These are phyloP conservation scores for Hirschioporus abietinus DNA, from an alignment of 768 basidiomycete species.

Conservation along the genomic window DNA sequence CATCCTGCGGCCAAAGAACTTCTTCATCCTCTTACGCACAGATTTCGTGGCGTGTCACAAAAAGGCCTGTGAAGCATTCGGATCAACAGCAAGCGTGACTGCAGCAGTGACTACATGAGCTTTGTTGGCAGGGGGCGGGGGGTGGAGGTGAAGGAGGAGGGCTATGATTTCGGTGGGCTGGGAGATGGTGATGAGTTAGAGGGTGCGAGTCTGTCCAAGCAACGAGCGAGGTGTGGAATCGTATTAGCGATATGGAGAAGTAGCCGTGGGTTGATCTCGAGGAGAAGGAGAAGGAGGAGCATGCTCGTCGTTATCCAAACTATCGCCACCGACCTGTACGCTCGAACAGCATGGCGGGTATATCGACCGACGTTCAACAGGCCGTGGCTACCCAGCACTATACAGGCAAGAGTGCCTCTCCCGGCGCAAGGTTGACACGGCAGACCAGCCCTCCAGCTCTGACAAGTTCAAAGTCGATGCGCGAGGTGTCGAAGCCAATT, in stretches of 20 bases:
- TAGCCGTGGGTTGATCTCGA: conserved; percentile 49
- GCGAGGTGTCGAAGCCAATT: not conserved
- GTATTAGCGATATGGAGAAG: conserved; percentile 43
- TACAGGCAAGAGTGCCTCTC: not conserved
- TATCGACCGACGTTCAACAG: not conserved
- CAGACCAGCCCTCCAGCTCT: too few species aligned
- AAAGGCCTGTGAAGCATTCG: conserved; percentile 28
- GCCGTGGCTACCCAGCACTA: not conserved
- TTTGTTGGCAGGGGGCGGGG: not conserved
- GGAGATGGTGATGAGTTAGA: not conserved
- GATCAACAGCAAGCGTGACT: not conserved
- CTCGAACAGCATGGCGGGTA: not conserved
- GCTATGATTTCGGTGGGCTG: not conserved
- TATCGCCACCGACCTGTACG: conserved; percentile 55
- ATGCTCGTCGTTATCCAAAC: conserved; percentile 51
- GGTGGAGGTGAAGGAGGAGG: not conserved
- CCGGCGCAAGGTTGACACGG: not conserved
- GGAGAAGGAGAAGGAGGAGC: conserved; percentile 49
- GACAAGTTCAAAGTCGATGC: not conserved
- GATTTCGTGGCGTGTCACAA: conserved; percentile 25
- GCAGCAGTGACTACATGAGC: not conserved
- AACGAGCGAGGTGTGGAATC: conserved; percentile 75
- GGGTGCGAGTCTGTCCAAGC: conserved; percentile 53
- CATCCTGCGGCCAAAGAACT: conserved; percentile 63
- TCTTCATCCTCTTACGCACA: conserved; percentile 66